These are phyloP conservation scores for Prunus davidiana DNA, from an alignment of 306 rosid species.

Conservation along the genomic window DNA sequence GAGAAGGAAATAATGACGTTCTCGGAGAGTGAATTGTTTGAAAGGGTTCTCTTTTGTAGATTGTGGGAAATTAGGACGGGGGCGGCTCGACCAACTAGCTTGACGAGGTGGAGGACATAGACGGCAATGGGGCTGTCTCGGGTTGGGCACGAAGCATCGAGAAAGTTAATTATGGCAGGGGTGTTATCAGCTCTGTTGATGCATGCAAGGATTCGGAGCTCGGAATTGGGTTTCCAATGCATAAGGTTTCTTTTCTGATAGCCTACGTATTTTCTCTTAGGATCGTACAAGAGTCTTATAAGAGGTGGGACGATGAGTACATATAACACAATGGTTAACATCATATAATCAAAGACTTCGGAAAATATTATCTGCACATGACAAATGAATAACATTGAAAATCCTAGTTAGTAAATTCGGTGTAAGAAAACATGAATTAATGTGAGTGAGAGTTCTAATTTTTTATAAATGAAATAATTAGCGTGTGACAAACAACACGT, in stretches of 20 bases:
- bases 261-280: conserved; percentile 52
- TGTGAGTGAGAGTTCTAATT: background rate
- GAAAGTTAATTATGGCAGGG: conserved; percentile 48
- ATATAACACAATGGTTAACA: conserved; percentile 18
- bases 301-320: conserved; percentile 33
- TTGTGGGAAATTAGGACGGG: conserved; percentile 60
- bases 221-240: conserved; percentile 25
- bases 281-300: conserved; percentile 40
- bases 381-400: too few species aligned
- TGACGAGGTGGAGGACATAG: conserved; percentile 55
- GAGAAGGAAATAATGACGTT: conserved; percentile 40
- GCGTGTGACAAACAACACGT: too few species aligned
- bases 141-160: conserved; percentile 47
- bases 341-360: conserved; percentile 18
- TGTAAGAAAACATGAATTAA: background rate
- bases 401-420: too few species aligned
- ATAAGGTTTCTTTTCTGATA: conserved; percentile 48
- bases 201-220: conserved; percentile 51
- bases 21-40: conserved; percentile 22
- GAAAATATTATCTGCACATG: conserved; percentile 27
- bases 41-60: conserved; percentile 27
- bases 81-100: conserved; percentile 59
- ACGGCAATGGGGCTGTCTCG: conserved; percentile 35
- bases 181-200: conserved; percentile 41
- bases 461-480: too few species aligned